These are phyloP conservation scores for Mortierella antarctica DNA, from an alignment of 192 early-diverging fungal species.

Conservation along the genomic window DNA sequence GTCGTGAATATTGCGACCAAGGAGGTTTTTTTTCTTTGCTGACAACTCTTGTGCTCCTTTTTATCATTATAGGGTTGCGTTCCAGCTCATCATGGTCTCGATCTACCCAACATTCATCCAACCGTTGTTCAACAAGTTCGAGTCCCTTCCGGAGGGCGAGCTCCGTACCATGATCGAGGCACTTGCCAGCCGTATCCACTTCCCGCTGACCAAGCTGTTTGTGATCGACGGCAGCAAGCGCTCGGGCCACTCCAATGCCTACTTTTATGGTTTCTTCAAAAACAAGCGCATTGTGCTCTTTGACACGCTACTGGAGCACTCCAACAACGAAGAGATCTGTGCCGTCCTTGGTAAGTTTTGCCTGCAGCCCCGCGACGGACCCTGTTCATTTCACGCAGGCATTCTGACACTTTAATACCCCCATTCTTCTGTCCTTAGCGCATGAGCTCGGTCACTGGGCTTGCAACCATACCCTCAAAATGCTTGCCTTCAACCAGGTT, in stretches of 20 bases:
- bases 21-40: background rate
- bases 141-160: conserved; percentile 84
- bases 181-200: conserved; percentile 83
- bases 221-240: conserved; percentile 96
- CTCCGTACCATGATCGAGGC: conserved; percentile 84
- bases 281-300: conserved; percentile 97
- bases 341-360: conserved; percentile 84
- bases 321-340: conserved; percentile 85
- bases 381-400: background rate
- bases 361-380: background rate
- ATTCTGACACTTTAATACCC: background rate
- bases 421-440: conserved; percentile 54
- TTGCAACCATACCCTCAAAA: conserved; percentile 83
- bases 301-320: conserved; percentile 92
- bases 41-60: background rate
- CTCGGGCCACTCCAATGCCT: conserved; percentile 94
- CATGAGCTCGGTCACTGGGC: conserved; percentile 99
- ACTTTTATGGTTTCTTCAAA: conserved; percentile 96
- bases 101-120: conserved; percentile 96
- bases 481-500: conserved; percentile 77
- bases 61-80: conserved; percentile 58
- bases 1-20: background rate
- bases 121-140: conserved; percentile 98
- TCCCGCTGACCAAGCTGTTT: conserved; percentile 94
- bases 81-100: conserved; percentile 79